Base-by-base conservation (phyloP, 169 alveolate genomes). In the Besnoitia besnoiti region DNA sequence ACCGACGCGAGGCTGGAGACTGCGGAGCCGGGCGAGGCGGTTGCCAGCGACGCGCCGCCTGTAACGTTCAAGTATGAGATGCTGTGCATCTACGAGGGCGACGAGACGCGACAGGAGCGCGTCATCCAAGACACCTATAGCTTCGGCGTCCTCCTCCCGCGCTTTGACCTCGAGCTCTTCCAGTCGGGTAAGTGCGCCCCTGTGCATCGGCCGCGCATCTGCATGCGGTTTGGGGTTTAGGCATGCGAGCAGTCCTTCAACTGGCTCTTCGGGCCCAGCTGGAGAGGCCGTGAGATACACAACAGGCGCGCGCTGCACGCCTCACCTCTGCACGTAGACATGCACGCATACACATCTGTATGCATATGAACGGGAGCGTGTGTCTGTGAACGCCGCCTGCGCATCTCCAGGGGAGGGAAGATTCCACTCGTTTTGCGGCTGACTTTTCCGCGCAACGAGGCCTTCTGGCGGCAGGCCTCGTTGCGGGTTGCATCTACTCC, bases 131-230 rank as follows among this genome's bases (percentile, higher is more conserved):
- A 95, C 92, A 73, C 97, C 61, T 94, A 95, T 88, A 90, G 90
- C 40, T 94, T 93, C 79, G 97, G 97, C 51, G 62, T 92, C 85
- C 84, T 92, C 14, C 92, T 95, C 24, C 90, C 95, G 16, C 92
- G 88, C 40, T 91, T 76, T 62, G 96, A 95, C 88, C 90, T 95
- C 67, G 91, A 94, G 19, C 90, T 95, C 27, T 95, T 95, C 77
- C 96, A 94, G 90, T 95, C 97, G 1, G 97, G 97, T 89, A 89
- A 42, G 93, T 37, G 42, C 35, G 0, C 44, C 5, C 24, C 27
- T n/a, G 10, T n/a, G 47, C 33, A 7, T n/a, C 12, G 51, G 12
- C 42, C 40, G 51, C 33, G n/a, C 37, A 21, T 12, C 50, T 33
- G 35, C 35, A 14, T 67, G 33, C 5, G 5, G 33, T 5, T 67